Evolutionary conservation across 208 protist species (phyloP).

Genomic region (Angomonas deanei): DNA sequence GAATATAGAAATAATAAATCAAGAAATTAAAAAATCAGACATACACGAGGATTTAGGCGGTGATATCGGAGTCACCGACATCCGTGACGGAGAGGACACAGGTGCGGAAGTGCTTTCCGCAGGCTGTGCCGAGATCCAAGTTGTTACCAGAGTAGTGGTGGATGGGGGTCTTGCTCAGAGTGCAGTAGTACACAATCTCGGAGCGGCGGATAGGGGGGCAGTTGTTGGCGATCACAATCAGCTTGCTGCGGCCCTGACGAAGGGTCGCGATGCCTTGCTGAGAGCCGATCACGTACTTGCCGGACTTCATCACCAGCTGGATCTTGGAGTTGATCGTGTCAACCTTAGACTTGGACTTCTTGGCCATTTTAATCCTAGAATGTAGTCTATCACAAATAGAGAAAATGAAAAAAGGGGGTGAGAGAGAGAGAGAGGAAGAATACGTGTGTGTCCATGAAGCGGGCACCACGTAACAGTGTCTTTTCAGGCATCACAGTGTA

Average conservation of each 20-base stretch:
- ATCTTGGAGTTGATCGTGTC: slow-evolving; percentile 99
- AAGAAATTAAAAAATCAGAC: neutral
- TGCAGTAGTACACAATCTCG: slow-evolving; percentile 99
- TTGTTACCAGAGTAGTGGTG: slow-evolving; percentile 99
- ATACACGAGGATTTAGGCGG: slow-evolving; percentile 44
- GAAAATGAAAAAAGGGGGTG: slow-evolving; percentile 5
- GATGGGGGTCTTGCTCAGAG: slow-evolving; percentile 98
- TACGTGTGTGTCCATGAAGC: neutral
- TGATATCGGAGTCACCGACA: slow-evolving; percentile 95
- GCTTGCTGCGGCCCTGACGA: slow-evolving; percentile 95
- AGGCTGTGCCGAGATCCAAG: slow-evolving; percentile 99
- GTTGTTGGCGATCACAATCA: slow-evolving; percentile 98
- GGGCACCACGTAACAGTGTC: neutral
- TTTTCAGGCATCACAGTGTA: too few relatives aligned
- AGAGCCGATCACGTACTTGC: slow-evolving; percentile 98
- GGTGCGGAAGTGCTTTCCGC: slow-evolving; percentile 98
- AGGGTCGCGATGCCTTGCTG: slow-evolving; percentile 97
- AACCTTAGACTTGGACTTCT: slow-evolving; percentile 95
- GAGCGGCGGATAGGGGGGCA: slow-evolving; percentile 97
- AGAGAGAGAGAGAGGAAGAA: neutral
- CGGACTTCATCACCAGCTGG: slow-evolving; percentile 99
- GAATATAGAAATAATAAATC: neutral
- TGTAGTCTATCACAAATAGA: too few relatives aligned
- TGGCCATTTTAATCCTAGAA: slow-evolving; percentile 63
- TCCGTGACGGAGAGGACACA: slow-evolving; percentile 97